Conservation (phyloP, 2,329 filamentous ascomycete species). For the Penicillium sumatraense region DNA sequence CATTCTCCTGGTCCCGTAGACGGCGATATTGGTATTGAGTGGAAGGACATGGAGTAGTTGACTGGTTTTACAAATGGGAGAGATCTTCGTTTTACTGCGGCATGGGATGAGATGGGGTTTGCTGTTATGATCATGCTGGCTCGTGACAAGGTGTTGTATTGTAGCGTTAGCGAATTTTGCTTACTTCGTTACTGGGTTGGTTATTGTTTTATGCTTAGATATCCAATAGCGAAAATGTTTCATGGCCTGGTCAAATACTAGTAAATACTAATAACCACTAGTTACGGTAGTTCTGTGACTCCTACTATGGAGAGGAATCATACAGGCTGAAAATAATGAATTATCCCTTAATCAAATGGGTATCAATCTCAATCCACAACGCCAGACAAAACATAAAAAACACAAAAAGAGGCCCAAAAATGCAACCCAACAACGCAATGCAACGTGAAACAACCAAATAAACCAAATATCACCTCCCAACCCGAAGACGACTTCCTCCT, state of each 20-base stretch:
- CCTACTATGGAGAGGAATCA: no score
- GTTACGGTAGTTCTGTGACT: no score
- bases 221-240: no score
- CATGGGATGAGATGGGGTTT: no score
- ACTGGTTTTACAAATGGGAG: neutral
- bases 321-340: neutral
- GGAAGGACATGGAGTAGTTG: neutral
- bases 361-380: neutral
- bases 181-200: no score
- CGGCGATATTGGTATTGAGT: neutral
- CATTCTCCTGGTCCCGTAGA: slow-evolving; percentile 9
- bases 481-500: slow-evolving; percentile 53
- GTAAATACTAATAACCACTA: no score
- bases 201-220: no score
- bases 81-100: no score
- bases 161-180: no score
- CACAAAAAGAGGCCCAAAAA: neutral
- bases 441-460: neutral
- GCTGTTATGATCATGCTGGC: no score
- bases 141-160: no score
- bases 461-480: slow-evolving; percentile 9
- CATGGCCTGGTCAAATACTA: no score
- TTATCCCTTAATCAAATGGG: neutral
- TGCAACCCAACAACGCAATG: neutral
- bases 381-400: neutral